These are phyloP conservation scores for Hypocrella siamensis DNA, from an alignment of 2,329 filamentous ascomycete species.

Conservation along the genomic window DNA sequence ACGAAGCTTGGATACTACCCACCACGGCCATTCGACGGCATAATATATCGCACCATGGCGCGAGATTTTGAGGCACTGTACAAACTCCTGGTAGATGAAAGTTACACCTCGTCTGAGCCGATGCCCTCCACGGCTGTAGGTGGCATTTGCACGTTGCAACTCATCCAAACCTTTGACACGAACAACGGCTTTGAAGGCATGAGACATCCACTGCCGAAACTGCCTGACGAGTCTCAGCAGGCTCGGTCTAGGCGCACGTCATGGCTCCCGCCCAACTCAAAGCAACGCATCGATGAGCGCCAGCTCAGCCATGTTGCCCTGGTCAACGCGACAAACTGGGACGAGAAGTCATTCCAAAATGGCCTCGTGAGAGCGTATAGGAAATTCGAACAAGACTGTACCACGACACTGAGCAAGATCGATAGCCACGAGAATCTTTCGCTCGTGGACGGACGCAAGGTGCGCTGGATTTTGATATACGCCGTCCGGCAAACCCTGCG, in stretches of 20 bases:
- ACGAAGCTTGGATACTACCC: conserved; percentile 59
- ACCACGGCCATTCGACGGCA: conserved; percentile 29
- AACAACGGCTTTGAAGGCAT: conserved; percentile 43
- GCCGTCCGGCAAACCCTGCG: conserved; percentile 56
- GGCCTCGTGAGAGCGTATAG: conserved; percentile 52
- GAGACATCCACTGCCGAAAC: conserved; percentile 48
- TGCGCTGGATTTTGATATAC: conserved; percentile 67
- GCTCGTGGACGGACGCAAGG: conserved; percentile 53
- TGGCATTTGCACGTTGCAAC: conserved; percentile 56
- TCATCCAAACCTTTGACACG: conserved; percentile 49
- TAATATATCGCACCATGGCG: conserved; percentile 44
- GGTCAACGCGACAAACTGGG: conserved; percentile 32
- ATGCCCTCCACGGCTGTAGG: conserved; percentile 41
- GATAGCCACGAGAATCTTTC: conserved; percentile 38
- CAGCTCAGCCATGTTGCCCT: conserved; percentile 36
- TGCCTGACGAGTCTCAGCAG: conserved; percentile 33
- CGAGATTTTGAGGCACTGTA: conserved; percentile 58
- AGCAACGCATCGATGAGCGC: conserved; percentile 29
- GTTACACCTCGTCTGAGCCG: conserved; percentile 30
- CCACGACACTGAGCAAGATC: conserved; percentile 30
- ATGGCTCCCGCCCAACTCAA: conserved; percentile 25
- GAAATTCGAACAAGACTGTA: conserved; percentile 48
- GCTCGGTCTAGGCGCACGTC: conserved; percentile 18
- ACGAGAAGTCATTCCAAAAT: conserved; percentile 25
- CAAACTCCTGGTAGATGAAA: conserved; percentile 51